Evolutionary conservation across 768 basidiomycete species (phyloP).

Genomic region (Dentipellis fragilis): DNA sequence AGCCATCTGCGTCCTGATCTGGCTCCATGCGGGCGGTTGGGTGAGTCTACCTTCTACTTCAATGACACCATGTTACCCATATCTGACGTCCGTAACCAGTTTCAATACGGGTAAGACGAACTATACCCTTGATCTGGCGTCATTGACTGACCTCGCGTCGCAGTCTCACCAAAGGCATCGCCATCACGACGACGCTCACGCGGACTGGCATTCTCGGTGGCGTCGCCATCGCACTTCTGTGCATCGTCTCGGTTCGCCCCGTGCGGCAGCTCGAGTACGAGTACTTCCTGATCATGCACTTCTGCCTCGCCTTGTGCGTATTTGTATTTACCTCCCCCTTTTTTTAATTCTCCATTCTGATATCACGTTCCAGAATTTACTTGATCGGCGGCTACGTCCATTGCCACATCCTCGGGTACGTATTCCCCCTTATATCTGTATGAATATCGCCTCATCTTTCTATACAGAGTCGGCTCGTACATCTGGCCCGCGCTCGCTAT

Average conservation of each 20-base stretch:
- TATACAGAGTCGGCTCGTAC: constrained; percentile 19
- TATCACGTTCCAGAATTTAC: constrained; percentile 16
- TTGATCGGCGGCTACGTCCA: constrained; percentile 25
- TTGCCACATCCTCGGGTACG: too few relatives aligned
- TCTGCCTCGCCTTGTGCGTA: constrained; percentile 28
- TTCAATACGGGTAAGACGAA: too few relatives aligned
- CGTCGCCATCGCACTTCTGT: constrained; percentile 30
- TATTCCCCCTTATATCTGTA: too few relatives aligned
- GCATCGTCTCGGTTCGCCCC: constrained; percentile 35
- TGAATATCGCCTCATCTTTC: neutral
- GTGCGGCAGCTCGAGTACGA: constrained; percentile 40
- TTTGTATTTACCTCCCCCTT: neutral
- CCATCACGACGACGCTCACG: constrained; percentile 14
- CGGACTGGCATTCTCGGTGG: constrained; percentile 27
- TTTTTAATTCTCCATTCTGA: constrained; percentile 9
- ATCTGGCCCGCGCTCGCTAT: constrained; percentile 42
- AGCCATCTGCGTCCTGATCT: neutral
- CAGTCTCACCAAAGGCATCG: neutral
- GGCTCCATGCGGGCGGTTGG: constrained; percentile 1
- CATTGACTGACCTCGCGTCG: too few relatives aligned
- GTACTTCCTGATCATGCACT: constrained; percentile 40
- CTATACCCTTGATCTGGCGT: too few relatives aligned
- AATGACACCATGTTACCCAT: too few relatives aligned
- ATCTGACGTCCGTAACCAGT: too few relatives aligned
- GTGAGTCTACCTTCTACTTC: too few relatives aligned